phyloP scores from a whole-genome alignment of 116 monocot species.

The Posidonia oceanica region DNA sequence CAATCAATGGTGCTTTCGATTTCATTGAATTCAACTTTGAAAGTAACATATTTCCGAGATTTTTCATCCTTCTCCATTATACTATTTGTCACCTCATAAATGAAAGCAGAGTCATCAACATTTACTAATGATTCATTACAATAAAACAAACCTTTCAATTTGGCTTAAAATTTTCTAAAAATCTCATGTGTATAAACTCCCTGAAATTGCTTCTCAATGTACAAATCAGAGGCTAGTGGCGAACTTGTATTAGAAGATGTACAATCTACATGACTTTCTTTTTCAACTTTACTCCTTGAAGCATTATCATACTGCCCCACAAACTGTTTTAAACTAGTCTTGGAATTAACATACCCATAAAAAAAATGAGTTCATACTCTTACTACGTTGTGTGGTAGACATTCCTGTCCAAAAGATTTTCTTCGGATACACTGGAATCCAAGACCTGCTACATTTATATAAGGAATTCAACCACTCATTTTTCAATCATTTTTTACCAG shows the following conservation, averaged over 20 bases:
- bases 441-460: not conserved
- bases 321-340: no score
- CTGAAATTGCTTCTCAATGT: not conserved
- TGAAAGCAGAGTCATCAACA: not conserved
- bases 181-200: not conserved
- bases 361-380: no score
- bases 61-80: not conserved
- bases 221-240: not conserved
- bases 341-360: no score
- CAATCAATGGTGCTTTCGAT: not conserved
- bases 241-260: not conserved
- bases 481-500: not conserved
- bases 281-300: no score
- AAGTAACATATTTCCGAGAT: not conserved
- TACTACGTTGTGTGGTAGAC: no score
- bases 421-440: not conserved
- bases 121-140: not conserved
- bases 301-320: no score
- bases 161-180: not conserved
- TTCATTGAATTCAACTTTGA: not conserved
- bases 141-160: not conserved
- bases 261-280: no score
- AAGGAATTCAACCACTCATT: not conserved
- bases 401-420: fast-evolving
- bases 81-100: not conserved